Evolutionary conservation across 164 flowering plant species (phyloP), one percentile per base, ranked within the genome.

Genomic region (Houttuynia cordata): DNA sequence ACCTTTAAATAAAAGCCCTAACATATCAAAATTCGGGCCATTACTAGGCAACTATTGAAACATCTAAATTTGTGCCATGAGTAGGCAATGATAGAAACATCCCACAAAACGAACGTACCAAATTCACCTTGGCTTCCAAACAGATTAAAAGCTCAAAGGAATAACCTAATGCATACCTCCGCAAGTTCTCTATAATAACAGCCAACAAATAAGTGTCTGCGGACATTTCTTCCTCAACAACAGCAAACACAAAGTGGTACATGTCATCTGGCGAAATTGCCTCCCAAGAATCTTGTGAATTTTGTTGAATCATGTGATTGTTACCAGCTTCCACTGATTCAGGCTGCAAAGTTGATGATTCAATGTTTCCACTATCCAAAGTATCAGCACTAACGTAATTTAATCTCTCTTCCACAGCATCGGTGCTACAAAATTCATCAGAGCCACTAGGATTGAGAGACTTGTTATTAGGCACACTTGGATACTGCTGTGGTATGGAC

Each of bases 191-290:
- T 52, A 85, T 67, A 62, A 90, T 79, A 58, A 90, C 71, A 41
- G 92, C 75, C 65, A 82, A 73, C 74, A 94, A 79, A 73, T 94
- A 91, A 62, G 89, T 80, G 63, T 94, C 93, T 57, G 84, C 94
- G 0, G 78, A 67, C 87, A 91, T 81, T 80, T 86, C 93, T 71
- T 88, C 99, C 76, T 94, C 95, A 40, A 83, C 82, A 49, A 80
- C 77, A 75, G 91, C 69, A 74, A 94, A 88, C 50, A 94, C 88
- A 72, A 64, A 81, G 69, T 63, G 75, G 74, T 83, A 88, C 78
- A 94, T 75, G 72, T 94, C 99, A 70, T 82, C 87, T 50, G 97
- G 90, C 63, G 99, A 88, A 72, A 87, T 78, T 62, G 89, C 87
- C 30, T 85, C 76, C 7, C 90, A 78, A 63, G 73, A 66, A 66